These are phyloP conservation scores for Fusarium clavum DNA, from an alignment of 2,329 filamentous ascomycete genomes.

Conservation along the genomic window DNA sequence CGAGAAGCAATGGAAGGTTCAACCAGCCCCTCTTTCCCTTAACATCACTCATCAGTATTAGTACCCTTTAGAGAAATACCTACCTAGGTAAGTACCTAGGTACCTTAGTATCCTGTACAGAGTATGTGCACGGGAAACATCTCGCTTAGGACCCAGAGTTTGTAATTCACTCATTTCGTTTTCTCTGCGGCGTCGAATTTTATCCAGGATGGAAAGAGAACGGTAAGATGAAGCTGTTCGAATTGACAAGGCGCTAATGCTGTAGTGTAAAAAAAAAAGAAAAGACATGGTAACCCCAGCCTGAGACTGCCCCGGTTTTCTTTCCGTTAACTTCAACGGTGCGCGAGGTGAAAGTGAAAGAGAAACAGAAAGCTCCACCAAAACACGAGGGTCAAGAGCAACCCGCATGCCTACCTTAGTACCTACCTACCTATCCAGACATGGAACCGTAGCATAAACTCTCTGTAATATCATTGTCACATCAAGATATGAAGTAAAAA, in stretches of 20 bases:
- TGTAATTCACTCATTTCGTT: constrained; percentile 1
- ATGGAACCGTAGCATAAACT: background rate
- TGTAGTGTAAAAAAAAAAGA: constrained; percentile 1
- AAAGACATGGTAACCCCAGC: constrained; percentile 32
- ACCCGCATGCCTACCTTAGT: background rate
- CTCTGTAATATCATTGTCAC: background rate
- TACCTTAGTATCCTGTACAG: background rate
- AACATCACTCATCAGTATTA: background rate
- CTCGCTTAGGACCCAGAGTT: background rate
- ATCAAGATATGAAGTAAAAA: background rate
- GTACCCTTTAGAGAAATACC: background rate
- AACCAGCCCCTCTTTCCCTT: background rate
- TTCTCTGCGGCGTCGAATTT: background rate
- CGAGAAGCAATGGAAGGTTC: background rate
- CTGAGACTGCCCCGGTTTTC: constrained; percentile 29
- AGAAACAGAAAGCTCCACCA: constrained; percentile 9
- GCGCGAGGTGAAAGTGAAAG: constrained; percentile 3
- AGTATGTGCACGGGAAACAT: background rate
- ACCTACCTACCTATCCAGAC: background rate
- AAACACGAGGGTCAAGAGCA: constrained; percentile 3
- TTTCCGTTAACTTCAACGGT: constrained; percentile 27
- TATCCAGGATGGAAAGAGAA: background rate
- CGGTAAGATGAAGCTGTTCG: constrained; percentile 14
- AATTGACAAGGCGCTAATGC: constrained; percentile 5
- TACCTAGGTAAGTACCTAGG: background rate